Percentiles rank a stretch among this genome's conserved stretches.
phyloP scores from a whole-genome alignment of 2,329 filamentous ascomycete genomes.

The Cordyceps pruinosa region DNA sequence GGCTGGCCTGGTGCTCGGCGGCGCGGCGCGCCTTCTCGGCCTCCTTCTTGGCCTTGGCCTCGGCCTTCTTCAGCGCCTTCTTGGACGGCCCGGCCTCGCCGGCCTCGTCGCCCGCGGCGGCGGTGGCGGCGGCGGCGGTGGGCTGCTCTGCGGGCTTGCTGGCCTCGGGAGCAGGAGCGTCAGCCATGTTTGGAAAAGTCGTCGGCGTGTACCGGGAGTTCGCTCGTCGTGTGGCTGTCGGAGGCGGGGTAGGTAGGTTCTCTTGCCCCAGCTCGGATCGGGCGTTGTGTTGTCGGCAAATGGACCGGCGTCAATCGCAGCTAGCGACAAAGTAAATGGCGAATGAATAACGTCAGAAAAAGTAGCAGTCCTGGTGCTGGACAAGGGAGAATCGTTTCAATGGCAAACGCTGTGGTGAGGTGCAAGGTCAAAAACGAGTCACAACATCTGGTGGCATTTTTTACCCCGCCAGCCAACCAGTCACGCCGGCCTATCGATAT shows the following conservation, averaged over 20 bases:
- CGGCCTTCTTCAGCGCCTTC: constrained; percentile 78
- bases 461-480: constrained; percentile 7
- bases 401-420: not conserved
- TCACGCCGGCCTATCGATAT: too few species aligned
- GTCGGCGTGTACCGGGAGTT: not conserved
- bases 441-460: constrained; percentile 6
- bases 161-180: constrained; percentile 19
- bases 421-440: constrained; percentile 3
- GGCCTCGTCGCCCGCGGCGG: constrained; percentile 11
- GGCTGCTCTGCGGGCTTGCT: constrained; percentile 8
- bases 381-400: not conserved
- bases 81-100: constrained; percentile 50
- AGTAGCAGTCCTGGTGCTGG: not conserved
- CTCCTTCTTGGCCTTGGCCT: constrained; percentile 82
- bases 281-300: not conserved
- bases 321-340: not conserved
- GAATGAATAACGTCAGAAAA: not conserved
- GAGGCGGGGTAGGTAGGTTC: constrained; percentile 3
- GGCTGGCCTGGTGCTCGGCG: constrained; percentile 68
- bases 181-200: constrained; percentile 24
- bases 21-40: constrained; percentile 66
- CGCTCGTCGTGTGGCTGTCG: not conserved
- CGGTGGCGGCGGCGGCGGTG: constrained; percentile 3
- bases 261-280: not conserved
- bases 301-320: not conserved